phyloP scores from a whole-genome alignment of 2,329 filamentous ascomycete species.

The Fusarium sp. region DNA sequence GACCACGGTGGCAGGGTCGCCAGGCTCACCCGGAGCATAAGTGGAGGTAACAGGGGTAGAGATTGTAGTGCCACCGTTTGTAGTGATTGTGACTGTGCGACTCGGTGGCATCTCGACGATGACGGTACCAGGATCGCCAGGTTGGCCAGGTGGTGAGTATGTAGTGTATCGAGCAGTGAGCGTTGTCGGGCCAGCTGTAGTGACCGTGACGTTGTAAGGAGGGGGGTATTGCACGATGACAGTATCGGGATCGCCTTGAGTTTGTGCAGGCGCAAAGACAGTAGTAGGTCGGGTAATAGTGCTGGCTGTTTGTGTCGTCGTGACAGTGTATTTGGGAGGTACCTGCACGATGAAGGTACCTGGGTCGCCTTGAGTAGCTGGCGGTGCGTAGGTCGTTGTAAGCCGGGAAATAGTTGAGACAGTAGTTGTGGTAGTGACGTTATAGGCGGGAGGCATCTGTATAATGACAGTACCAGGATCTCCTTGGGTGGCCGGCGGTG shows the following conservation, averaged over 20 bases:
- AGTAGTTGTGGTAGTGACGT: conserved; percentile 1
- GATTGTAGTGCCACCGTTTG: conserved; percentile 10
- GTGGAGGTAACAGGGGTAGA: conserved; percentile 19
- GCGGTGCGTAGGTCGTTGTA: conserved; percentile 1
- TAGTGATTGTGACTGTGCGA: conserved; percentile 20
- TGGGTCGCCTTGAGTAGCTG: not conserved
- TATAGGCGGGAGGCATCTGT: conserved; percentile 1
- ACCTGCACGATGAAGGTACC: conserved; percentile 2
- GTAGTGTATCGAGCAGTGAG: conserved; percentile 19
- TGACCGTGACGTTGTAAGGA: conserved; percentile 20
- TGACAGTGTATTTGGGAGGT: not conserved
- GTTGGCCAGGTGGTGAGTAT: conserved; percentile 6
- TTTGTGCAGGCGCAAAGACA: not conserved
- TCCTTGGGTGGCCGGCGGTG: not conserved
- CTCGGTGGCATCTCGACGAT: conserved; percentile 15
- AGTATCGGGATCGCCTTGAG: conserved; percentile 17
- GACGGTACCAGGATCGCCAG: conserved; percentile 19
- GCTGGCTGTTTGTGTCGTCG: not conserved
- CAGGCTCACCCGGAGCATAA: not conserved
- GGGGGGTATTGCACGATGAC: conserved; percentile 13
- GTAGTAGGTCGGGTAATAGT: not conserved
- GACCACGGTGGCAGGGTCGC: conserved; percentile 19
- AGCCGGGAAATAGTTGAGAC: not conserved
- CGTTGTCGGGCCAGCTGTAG: conserved; percentile 6
- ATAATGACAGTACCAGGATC: conserved; percentile 16